These are phyloP conservation scores for Zoysia pacifica DNA, from an alignment of 176 grass and related monocot genomes.

Conservation along the genomic window DNA sequence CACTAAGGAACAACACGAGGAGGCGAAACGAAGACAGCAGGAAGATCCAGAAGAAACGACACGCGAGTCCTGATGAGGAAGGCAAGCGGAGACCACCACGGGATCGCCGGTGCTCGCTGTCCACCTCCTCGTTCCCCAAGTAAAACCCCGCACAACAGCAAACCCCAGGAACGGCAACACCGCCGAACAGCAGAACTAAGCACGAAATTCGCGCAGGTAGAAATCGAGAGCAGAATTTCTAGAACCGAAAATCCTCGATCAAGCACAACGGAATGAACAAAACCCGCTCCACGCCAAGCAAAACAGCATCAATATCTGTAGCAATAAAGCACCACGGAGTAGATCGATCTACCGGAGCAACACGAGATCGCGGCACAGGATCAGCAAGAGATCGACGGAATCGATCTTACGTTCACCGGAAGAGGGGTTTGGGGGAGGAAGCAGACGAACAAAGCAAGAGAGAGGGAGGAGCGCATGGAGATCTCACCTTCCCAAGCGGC, in stretches of 20 bases:
- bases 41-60: constrained; percentile 4
- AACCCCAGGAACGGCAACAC: neutral
- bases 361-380: neutral
- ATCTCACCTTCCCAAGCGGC: constrained; percentile 34
- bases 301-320: neutral
- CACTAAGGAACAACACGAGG: neutral
- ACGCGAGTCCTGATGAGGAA: neutral
- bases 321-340: neutral
- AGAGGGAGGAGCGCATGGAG: neutral
- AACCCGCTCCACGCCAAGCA: neutral
- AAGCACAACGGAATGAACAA: too few relatives aligned
- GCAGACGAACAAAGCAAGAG: neutral
- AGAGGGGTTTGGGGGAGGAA: neutral
- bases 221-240: neutral
- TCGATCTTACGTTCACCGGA: neutral
- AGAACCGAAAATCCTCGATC: neutral
- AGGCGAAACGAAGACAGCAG: neutral
- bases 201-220: neutral
- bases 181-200: neutral
- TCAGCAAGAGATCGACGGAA: neutral
- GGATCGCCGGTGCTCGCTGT: constrained; percentile 12
- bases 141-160: neutral
- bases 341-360: neutral
- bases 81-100: constrained; percentile 18
- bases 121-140: neutral